These are phyloP conservation scores for Sclerotinia subarctica DNA, from an alignment of 2,329 filamentous ascomycete genomes.

Conservation along the genomic window DNA sequence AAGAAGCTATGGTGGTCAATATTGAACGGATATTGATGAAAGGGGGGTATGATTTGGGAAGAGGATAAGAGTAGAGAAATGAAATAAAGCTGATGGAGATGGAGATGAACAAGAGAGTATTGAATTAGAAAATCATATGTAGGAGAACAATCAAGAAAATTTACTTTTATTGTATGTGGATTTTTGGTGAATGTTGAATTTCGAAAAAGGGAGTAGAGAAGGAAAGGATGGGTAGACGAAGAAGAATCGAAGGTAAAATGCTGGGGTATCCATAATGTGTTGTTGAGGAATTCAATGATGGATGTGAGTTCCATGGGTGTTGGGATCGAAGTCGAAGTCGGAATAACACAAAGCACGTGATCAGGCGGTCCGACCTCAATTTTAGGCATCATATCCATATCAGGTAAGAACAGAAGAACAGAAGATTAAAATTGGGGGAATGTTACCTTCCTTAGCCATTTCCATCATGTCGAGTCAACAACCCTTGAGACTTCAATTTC, in stretches of 20 bases:
- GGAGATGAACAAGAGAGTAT: not conserved
- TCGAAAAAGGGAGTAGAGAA: not conserved
- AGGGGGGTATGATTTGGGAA: not conserved
- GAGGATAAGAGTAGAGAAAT: not conserved
- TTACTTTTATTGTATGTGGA: not conserved
- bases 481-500: too few species aligned
- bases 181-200: not conserved
- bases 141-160: constrained; percentile 10
- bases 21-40: not conserved
- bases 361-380: not conserved
- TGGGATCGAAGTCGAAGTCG: too few species aligned
- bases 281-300: too few species aligned
- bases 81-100: not conserved
- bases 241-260: not conserved
- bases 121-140: not conserved
- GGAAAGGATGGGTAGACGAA: not conserved
- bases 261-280: too few species aligned
- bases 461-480: not conserved
- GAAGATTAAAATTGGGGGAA: not conserved
- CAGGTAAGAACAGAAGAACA: not conserved
- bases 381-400: not conserved
- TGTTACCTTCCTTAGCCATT: not conserved
- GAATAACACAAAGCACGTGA: not conserved
- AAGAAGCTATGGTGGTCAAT: not conserved
- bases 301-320: too few species aligned